phyloP scores from a whole-genome alignment of 768 basidiomycete species.

The Tylopilus cervinicoccineus region DNA sequence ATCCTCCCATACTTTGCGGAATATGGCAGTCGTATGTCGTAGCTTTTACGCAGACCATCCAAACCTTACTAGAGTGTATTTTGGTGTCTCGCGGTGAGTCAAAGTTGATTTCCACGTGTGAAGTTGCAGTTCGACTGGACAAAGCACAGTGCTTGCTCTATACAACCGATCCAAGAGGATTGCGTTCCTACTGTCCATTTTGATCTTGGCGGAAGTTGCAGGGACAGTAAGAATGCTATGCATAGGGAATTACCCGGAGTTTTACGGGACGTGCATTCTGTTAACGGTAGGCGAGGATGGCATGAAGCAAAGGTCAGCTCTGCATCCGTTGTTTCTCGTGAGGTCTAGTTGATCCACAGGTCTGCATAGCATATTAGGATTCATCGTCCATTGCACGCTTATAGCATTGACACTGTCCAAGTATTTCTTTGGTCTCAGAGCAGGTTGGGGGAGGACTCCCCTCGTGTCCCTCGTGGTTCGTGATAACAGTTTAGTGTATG shows the following conservation, averaged over 20 bases:
- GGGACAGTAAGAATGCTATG: constrained; percentile 1
- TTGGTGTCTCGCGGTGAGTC: constrained; percentile 16
- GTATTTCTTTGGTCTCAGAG: constrained; percentile 10
- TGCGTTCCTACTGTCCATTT: constrained; percentile 3
- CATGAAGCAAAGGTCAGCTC: constrained; percentile 9
- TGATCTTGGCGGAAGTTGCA: constrained; percentile 6
- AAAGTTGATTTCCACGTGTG: neutral
- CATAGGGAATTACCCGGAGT: neutral
- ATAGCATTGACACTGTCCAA: constrained; percentile 17
- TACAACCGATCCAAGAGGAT: constrained; percentile 14
- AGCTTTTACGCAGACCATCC: constrained; percentile 1
- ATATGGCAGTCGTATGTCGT: constrained; percentile 7
- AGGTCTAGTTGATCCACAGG: neutral
- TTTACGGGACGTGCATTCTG: constrained; percentile 12
- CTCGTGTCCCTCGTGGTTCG: constrained; percentile 19
- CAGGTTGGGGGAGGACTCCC: constrained; percentile 17
- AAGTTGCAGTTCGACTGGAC: neutral
- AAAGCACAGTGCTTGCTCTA: constrained; percentile 11
- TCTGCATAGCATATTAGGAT: constrained; percentile 9
- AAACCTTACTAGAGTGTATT: constrained; percentile 12
- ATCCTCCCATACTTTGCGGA: constrained; percentile 7
- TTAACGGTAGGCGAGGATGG: neutral
- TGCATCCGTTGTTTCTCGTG: neutral
- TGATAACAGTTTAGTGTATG: constrained; percentile 12
- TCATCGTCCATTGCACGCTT: constrained; percentile 13